These are phyloP conservation scores for Geotrichum europaeum DNA, from an alignment of 1,139 yeast species.

Conservation along the genomic window DNA sequence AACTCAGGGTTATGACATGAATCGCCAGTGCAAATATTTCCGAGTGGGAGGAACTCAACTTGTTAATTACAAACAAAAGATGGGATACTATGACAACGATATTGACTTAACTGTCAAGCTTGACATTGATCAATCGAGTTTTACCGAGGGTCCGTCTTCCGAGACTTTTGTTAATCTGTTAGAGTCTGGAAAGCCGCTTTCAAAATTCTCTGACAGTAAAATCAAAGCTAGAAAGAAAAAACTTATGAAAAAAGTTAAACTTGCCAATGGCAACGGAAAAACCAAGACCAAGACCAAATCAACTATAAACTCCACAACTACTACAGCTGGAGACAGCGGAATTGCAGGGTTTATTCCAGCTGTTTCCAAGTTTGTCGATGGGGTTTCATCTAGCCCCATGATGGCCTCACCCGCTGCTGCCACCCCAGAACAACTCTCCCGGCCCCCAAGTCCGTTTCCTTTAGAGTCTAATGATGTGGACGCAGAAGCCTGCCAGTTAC, in stretches of 20 bases:
- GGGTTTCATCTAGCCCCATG: slow-evolving; percentile 31
- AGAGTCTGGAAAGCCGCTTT: slow-evolving; percentile 3
- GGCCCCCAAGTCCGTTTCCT: slow-evolving; percentile 2
- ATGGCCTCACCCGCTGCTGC: slow-evolving; percentile 1
- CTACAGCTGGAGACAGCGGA: not conserved
- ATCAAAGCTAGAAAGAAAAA: not conserved
- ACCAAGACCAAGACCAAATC: not conserved
- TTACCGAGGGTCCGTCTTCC: not conserved
- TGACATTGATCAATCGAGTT: not conserved
- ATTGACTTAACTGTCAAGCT: not conserved
- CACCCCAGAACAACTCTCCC: not conserved
- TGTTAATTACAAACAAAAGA: slow-evolving; percentile 8
- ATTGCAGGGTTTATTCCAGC: slow-evolving; percentile 7
- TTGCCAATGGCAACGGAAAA: not conserved
- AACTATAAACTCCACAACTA: not conserved
- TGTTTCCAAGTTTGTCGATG: slow-evolving; percentile 2
- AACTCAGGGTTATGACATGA: not conserved
- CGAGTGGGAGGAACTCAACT: slow-evolving; percentile 11
- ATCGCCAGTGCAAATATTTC: not conserved
- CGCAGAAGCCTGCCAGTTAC: slow-evolving; percentile 6
- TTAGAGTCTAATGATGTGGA: slow-evolving; percentile 5
- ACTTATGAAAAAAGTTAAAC: not conserved
- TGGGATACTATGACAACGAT: slow-evolving; percentile 9
- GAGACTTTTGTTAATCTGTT: not conserved
- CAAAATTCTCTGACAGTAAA: slow-evolving; percentile 3